These are phyloP conservation scores for Scedosporium boydii DNA, from an alignment of 2,329 filamentous ascomycete species.

Conservation along the genomic window DNA sequence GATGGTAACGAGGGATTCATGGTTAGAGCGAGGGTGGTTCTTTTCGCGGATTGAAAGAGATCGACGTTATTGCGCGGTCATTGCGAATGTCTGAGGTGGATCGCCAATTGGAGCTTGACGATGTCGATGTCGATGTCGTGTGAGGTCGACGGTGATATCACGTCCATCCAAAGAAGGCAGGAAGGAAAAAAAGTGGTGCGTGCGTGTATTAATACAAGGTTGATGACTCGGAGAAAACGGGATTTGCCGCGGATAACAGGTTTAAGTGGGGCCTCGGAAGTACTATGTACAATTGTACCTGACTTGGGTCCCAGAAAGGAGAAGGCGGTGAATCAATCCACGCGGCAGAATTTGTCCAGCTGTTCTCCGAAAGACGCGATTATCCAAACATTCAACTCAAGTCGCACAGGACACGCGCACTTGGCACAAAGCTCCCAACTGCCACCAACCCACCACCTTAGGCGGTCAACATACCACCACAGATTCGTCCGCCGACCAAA, in stretches of 20 bases:
- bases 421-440: too few relatives aligned
- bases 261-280: neutral
- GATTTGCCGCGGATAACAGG: neutral
- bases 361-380: neutral
- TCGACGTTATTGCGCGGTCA: neutral
- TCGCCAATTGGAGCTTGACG: neutral
- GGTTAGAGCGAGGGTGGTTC: neutral
- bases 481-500: neutral
- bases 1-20: slow-evolving; percentile 16
- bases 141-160: neutral
- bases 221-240: neutral
- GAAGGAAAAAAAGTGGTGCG: too few relatives aligned
- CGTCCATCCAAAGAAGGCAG: too few relatives aligned
- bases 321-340: neutral
- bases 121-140: neutral
- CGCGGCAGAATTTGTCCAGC: slow-evolving; percentile 4
- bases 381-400: neutral
- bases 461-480: neutral
- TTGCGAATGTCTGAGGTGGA: neutral
- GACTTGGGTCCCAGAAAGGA: neutral
- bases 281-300: neutral
- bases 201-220: too few relatives aligned
- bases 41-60: neutral
- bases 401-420: too few relatives aligned
- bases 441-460: neutral